Evolutionary conservation across 2,329 filamentous ascomycete genomes (phyloP).

Genomic region (Stenocarpella maydis): DNA sequence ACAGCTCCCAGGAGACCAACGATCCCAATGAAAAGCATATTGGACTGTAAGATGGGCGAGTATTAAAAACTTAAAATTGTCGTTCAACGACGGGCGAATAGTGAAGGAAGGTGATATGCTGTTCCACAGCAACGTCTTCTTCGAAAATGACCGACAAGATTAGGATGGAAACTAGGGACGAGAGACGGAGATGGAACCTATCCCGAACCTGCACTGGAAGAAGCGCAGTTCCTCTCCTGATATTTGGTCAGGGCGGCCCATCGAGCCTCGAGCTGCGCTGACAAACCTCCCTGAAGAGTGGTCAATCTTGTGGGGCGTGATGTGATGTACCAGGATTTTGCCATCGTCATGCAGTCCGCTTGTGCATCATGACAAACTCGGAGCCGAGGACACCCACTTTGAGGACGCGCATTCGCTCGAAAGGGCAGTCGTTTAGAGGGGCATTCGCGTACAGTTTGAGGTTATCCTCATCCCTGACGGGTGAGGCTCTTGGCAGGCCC

Average conservation of each 20-base stretch:
- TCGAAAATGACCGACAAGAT: constrained; percentile 4
- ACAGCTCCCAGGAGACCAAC: constrained; percentile 3
- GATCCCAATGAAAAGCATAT: neutral
- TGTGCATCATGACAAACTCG: constrained; percentile 22
- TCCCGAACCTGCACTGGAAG: neutral
- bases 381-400: constrained; percentile 2
- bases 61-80: constrained; percentile 17
- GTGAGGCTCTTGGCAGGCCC: constrained; percentile 13
- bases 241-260: constrained; percentile 2
- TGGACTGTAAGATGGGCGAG: neutral
- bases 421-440: constrained; percentile 7
- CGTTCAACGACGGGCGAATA: constrained; percentile 12
- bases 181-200: neutral
- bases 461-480: constrained; percentile 24
- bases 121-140: constrained; percentile 11
- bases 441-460: constrained; percentile 24
- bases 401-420: constrained; percentile 7
- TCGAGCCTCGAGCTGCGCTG: constrained; percentile 7
- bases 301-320: constrained; percentile 15
- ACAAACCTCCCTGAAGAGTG: neutral
- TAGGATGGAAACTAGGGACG: neutral
- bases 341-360: constrained; percentile 21
- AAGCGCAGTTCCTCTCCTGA: neutral
- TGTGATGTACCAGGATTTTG: constrained; percentile 19
- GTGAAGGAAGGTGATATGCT: constrained; percentile 1